Base-by-base conservation (phyloP, 441 rosid species). In the Gossypium davidsonii region DNA sequence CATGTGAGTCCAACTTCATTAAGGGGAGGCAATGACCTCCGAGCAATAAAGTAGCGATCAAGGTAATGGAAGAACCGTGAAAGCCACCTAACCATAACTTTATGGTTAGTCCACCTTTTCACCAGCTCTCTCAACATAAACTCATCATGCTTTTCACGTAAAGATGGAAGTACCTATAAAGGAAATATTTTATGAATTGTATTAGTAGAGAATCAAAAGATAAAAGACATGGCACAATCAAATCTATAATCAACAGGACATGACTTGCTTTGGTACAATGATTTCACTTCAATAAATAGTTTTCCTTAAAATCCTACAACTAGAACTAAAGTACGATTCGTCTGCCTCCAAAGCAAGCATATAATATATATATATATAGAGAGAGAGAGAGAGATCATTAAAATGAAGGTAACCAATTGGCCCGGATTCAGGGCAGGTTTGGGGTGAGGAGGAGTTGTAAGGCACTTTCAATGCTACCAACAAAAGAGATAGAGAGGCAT, bases 81-180 rank as follows among this genome's bases (percentile, higher is more conserved):
- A 64, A 85, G 80, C 84, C 87, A 85, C 80, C 84, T 78, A 70
- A 85, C 85, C 85, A 81, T 83, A 48, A 85, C 80, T 73, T 83
- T 80, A 79, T 85, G 87, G 68, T 80, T 83, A 46, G 74, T 55
- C 89, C 89, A 85, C 28, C 87, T 80, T 69, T 77, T 80, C 21
- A 85, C 85, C 60, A 85, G 85, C 76, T 85, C 89, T 70, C 85
- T 83, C 79, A 85, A 42, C 83, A 85, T 77, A 74, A 77, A 82
- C 58, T 85, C 89, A 65, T 85, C 83, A 67, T 81, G 87, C 76
- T 83, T 85, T 76, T 72, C 79, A 34, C 73, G 74, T 70, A 85
- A 75, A 68, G 87, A 80, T 68, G 89, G 87, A 67, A 83, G 75
- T 49, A 81, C 85, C 86, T 81, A 39, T 8, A 57, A 31, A 44